phyloP scores from a whole-genome alignment of 257 asterid species.

The Nicotiana paniculata region DNA sequence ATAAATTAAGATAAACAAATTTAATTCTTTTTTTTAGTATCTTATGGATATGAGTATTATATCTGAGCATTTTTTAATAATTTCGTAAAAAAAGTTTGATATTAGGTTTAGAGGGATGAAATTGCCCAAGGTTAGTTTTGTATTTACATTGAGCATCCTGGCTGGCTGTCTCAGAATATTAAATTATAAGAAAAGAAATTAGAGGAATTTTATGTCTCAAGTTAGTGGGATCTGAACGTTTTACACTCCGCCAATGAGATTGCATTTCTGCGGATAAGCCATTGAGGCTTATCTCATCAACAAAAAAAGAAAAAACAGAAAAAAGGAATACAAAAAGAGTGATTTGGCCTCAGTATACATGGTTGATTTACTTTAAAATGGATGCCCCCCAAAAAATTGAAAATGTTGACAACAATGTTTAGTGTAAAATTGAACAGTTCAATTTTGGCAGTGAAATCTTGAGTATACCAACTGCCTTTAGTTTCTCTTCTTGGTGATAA shows the following conservation, averaged over 20 bases:
- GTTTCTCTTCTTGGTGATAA: no score
- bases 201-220: neutral
- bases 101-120: neutral
- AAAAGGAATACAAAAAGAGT: neutral
- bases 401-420: no score
- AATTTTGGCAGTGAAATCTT: no score
- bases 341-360: no score
- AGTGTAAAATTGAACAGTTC: no score
- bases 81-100: neutral
- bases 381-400: no score
- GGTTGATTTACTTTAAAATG: no score
- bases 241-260: neutral
- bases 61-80: neutral
- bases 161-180: neutral
- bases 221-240: neutral
- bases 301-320: neutral
- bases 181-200: neutral
- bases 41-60: neutral
- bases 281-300: neutral
- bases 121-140: neutral
- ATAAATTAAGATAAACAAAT: neutral
- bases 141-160: neutral
- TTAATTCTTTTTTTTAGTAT: neutral
- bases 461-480: no score
- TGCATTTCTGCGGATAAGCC: neutral